Conservation (phyloP, 116 monocot genomes). For the Phalaenopsis hybrid region DNA sequence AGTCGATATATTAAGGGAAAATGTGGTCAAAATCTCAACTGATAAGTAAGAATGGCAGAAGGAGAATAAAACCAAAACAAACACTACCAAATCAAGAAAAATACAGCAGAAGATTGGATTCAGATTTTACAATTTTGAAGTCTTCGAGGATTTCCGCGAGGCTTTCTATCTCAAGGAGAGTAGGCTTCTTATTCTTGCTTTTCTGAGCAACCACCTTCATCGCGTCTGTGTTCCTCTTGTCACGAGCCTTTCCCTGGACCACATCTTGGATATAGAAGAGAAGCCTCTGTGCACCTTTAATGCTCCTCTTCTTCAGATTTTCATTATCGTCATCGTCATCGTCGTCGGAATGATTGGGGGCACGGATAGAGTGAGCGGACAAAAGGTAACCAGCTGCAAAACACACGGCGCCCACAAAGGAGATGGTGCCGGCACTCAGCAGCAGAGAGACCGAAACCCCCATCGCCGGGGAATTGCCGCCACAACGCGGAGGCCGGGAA, state of each 20-base stretch:
- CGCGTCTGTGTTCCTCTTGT: not conserved
- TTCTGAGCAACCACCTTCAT: not conserved
- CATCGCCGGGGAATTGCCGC: constrained; percentile 8
- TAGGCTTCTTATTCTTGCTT: constrained; percentile 19
- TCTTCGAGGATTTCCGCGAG: constrained; percentile 82
- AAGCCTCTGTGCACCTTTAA: constrained; percentile 7
- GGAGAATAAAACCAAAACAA: not conserved
- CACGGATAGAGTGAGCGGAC: constrained; percentile 11
- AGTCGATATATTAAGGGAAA: not conserved
- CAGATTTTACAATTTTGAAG: constrained; percentile 81
- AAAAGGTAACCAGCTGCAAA: constrained; percentile 61
- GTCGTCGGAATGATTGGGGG: not conserved
- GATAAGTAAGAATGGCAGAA: not conserved
- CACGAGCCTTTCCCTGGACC: constrained; percentile 5
- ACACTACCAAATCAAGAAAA: not conserved
- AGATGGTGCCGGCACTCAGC: constrained; percentile 20
- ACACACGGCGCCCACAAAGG: constrained; percentile 57
- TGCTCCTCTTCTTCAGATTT: constrained; percentile 2
- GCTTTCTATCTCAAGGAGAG: constrained; percentile 58
- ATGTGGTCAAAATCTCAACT: not conserved
- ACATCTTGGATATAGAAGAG: constrained; percentile 15
- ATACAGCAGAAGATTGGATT: not conserved
- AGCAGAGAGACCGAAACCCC: constrained; percentile 26
- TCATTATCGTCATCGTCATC: constrained; percentile 22
- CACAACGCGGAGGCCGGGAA: too few relatives aligned